Base-by-base conservation (phyloP, 192 early-diverging fungal species). In the Coemansia sp. region DNA sequence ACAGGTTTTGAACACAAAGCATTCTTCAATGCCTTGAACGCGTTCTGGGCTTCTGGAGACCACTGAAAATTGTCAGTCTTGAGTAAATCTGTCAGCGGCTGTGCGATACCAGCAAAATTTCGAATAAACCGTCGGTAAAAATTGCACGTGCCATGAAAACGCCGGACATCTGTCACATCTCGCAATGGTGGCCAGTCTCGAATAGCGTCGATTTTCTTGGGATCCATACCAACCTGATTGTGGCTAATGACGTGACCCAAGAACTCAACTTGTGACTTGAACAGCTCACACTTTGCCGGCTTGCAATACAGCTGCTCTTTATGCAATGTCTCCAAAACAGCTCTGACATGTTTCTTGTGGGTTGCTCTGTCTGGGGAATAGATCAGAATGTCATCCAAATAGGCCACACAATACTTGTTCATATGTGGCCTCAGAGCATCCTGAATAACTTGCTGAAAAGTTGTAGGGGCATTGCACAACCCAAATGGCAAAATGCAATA, bases 401-500 rank as follows among this genome's bases (percentile, higher is more conserved):
- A 63, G 0, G 62, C 62, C 5, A 60, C 27, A 70, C 63, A 43
- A 63, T 27, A 54, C 35, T 75, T 70, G 22, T 83, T 77, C 2
- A 85, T 58, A 5, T 54, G 52, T 24, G 25, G 52, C 2, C 8
- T 24, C 21, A 54, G 52, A 19, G 29, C 29, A 32, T 32, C 29
- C 15, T 54, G 83, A 15, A 87, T 84, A 1, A 83, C 47, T 0
- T 61, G 56, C 62, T 84, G 79, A 67, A 92, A 90, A 0, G 81
- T 72, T 0, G 79, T 84, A 0, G 87, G 85, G 0, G 82, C 84
- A 63, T 88, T 89, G 17, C n/a, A n/a, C n/a, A n/a, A 65, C 0
- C 84, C 19, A 38, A n/a, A n/a, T n/a, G n/a, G n/a, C n/a, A n/a
- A n/a, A n/a, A n/a, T n/a, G n/a, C n/a, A n/a, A n/a, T n/a, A n/a